These are phyloP conservation scores for Neurospora hispaniola DNA, from an alignment of 495 filamentous ascomycete genomes.

Conservation along the genomic window DNA sequence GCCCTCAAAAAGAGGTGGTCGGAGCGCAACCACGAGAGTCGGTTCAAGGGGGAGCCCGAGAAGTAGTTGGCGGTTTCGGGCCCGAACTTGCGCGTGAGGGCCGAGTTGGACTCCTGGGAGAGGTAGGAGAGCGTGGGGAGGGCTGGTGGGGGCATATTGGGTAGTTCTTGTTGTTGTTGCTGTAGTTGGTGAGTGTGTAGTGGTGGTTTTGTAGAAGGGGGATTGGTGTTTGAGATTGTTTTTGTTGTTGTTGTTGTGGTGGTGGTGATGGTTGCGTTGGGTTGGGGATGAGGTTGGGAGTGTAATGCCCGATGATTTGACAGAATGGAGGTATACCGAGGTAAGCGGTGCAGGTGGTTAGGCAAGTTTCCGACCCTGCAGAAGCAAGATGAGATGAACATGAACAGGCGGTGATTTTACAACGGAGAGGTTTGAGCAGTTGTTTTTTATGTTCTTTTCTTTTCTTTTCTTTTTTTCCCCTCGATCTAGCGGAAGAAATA, in stretches of 20 bases:
- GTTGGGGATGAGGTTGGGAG: background rate
- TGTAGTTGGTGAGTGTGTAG: background rate
- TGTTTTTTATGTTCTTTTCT: background rate
- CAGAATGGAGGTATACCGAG: background rate
- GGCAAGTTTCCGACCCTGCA: background rate
- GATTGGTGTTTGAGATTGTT: background rate
- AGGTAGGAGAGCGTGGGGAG: conserved; percentile 36
- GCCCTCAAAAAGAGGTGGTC: conserved; percentile 69
- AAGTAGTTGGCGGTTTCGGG: conserved; percentile 93
- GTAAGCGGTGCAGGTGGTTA: background rate
- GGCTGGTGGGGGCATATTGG: background rate
- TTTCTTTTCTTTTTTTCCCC: background rate
- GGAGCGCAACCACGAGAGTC: conserved; percentile 73
- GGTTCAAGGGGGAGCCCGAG: conserved; percentile 55
- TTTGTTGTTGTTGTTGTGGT: background rate
- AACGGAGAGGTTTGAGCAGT: background rate
- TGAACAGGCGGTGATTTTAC: background rate
- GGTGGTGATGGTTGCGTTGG: background rate
- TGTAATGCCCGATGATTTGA: background rate
- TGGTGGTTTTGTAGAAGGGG: background rate
- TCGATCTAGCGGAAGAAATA: background rate
- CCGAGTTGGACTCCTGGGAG: conserved; percentile 48
- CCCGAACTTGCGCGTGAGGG: conserved; percentile 80
- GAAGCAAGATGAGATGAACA: background rate
- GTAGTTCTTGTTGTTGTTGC: background rate